These are phyloP conservation scores for Pseudocercospora vitis DNA, from an alignment of 2,329 filamentous ascomycete species.

Conservation along the genomic window DNA sequence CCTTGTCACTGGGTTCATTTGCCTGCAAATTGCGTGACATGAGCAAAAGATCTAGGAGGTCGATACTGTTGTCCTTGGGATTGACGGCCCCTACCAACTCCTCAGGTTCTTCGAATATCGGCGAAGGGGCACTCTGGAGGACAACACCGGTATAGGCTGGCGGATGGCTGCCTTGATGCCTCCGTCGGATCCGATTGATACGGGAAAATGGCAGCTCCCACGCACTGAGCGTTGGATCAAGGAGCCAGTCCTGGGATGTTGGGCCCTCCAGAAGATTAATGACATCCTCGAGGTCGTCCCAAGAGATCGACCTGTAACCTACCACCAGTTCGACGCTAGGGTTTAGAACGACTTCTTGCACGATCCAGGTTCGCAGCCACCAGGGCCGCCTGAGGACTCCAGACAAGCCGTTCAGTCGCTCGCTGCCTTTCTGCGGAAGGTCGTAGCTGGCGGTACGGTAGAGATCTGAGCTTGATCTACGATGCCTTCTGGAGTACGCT, in stretches of 20 bases:
- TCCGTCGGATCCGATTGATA: constrained; percentile 34
- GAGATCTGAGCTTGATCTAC: constrained; percentile 15
- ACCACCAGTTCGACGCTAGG: constrained; percentile 33
- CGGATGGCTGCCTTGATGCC: constrained; percentile 25
- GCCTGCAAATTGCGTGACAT: constrained; percentile 34
- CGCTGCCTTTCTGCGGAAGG: constrained; percentile 30
- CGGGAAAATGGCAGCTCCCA: constrained; percentile 34
- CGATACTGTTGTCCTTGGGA: constrained; percentile 19
- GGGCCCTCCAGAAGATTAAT: constrained; percentile 33
- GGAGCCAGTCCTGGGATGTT: constrained; percentile 26
- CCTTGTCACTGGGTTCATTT: constrained; percentile 34
- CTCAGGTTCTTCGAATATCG: not conserved
- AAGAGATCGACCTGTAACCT: constrained; percentile 28
- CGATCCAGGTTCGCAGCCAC: constrained; percentile 36
- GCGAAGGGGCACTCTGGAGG: not conserved
- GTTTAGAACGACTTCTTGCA: constrained; percentile 37
- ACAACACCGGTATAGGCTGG: not conserved
- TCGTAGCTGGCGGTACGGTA: constrained; percentile 18
- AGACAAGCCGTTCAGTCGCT: constrained; percentile 32
- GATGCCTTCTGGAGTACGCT: constrained; percentile 22
- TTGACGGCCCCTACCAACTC: not conserved
- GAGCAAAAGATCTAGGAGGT: constrained; percentile 34
- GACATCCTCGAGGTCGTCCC: constrained; percentile 33
- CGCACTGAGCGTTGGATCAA: constrained; percentile 32
- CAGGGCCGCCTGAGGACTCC: constrained; percentile 33